phyloP scores from a whole-genome alignment of 768 basidiomycete species.

The Pleurotus giganteus region DNA sequence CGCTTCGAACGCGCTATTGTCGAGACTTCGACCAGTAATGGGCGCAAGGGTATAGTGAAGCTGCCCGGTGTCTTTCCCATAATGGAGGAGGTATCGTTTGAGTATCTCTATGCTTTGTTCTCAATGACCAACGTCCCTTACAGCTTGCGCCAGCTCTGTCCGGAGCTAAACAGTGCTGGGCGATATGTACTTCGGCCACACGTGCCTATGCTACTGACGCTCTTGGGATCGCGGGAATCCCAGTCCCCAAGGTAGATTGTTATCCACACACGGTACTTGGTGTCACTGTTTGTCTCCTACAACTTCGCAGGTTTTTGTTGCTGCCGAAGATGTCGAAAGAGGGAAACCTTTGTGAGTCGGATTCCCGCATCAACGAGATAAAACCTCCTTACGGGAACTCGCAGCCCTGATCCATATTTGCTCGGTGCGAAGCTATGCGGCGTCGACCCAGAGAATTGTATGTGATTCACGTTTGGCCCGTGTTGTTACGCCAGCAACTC shows the following conservation, averaged over 20 bases:
- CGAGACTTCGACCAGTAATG: constrained; percentile 50
- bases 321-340: constrained; percentile 76
- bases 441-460: constrained; percentile 62
- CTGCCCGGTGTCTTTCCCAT: constrained; percentile 70
- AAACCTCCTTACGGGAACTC: not conserved
- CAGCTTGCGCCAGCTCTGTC: constrained; percentile 36
- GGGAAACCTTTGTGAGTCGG: constrained; percentile 72
- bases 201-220: constrained; percentile 71
- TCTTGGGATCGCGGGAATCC: constrained; percentile 61
- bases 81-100: constrained; percentile 47
- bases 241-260: constrained; percentile 61
- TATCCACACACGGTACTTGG: not conserved
- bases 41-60: constrained; percentile 59
- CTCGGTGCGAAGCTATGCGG: constrained; percentile 75
- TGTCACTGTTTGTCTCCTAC: not conserved
- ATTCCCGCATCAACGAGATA: not conserved
- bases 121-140: not conserved
- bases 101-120: not conserved
- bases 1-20: constrained; percentile 83
- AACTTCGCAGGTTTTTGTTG: constrained; percentile 50
- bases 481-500: not conserved
- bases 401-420: constrained; percentile 86
- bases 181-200: constrained; percentile 88
- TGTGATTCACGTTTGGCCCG: constrained; percentile 17
- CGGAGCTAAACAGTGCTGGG: constrained; percentile 69